phyloP scores from a whole-genome alignment of 208 protist species.

The Herpetomonas samuelpessoai region DNA sequence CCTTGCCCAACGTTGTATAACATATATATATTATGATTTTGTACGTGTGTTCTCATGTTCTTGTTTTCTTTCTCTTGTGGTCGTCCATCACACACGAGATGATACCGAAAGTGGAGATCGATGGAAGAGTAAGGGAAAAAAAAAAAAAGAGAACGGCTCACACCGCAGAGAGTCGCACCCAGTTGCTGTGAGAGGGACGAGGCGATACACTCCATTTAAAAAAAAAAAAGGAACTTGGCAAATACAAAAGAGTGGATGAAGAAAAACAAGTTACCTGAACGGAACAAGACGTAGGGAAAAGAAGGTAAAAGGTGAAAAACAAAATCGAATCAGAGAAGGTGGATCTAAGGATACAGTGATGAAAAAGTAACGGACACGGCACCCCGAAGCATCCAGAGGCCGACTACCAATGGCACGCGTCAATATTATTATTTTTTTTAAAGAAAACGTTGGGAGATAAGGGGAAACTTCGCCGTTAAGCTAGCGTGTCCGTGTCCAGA shows the following conservation, averaged over 20 bases:
- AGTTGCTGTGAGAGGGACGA: neutral
- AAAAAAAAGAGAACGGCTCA: neutral
- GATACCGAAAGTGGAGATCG: constrained; percentile 6
- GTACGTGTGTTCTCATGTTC: too few relatives aligned
- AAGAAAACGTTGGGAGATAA: too few relatives aligned
- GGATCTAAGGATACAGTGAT: constrained; percentile 4
- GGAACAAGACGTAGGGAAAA: constrained; percentile 10
- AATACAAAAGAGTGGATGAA: constrained; percentile 12
- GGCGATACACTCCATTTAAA: neutral
- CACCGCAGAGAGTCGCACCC: too few relatives aligned
- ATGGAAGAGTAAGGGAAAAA: constrained; percentile 6
- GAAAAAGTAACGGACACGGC: neutral
- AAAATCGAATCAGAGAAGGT: constrained; percentile 6
- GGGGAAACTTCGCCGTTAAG: too few relatives aligned
- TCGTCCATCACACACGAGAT: too few relatives aligned
- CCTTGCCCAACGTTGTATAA: too few relatives aligned
- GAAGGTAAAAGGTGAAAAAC: constrained; percentile 3
- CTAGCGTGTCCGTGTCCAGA: too few relatives aligned
- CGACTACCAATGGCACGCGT: too few relatives aligned
- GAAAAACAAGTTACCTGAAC: constrained; percentile 4
- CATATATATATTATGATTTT: too few relatives aligned
- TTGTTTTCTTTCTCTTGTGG: too few relatives aligned
- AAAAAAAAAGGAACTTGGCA: constrained; percentile 6
- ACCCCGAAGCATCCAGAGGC: too few relatives aligned
- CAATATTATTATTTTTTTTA: too few relatives aligned